A percentile compares a stretch with the other conserved stretches of the same genome.
These are phyloP conservation scores for Chalara sp. DNA, from an alignment of 2,329 filamentous ascomycete genomes.

Conservation along the genomic window DNA sequence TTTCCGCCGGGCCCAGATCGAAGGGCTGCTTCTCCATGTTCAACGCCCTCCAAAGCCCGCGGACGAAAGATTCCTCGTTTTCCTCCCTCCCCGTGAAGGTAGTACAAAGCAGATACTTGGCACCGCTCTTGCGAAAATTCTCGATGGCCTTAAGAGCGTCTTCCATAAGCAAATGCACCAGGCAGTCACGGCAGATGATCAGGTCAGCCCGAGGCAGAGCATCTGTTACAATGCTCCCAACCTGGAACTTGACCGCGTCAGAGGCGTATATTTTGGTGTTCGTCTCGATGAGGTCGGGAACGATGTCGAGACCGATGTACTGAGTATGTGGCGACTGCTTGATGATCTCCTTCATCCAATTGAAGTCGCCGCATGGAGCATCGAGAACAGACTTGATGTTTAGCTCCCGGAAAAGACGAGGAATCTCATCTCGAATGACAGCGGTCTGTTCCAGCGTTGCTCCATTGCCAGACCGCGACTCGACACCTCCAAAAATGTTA, in stretches of 20 bases:
- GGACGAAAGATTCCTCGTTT: background rate
- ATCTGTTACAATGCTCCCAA: background rate
- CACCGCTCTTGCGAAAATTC: background rate
- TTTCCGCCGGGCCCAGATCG: background rate
- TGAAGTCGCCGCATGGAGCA: background rate
- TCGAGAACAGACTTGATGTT: background rate
- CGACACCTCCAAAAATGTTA: background rate
- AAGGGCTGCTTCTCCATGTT: background rate
- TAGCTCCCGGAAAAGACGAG: background rate
- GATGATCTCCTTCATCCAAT: background rate
- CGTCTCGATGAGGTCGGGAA: background rate
- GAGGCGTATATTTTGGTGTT: background rate
- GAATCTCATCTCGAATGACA: background rate
- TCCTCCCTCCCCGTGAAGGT: background rate
- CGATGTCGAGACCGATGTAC: background rate
- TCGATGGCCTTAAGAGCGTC: background rate
- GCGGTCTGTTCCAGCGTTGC: background rate
- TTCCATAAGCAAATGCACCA: background rate
- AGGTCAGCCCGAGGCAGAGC: background rate
- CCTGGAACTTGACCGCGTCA: background rate
- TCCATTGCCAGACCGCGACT: too few relatives aligned
- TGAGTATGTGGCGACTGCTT: background rate
- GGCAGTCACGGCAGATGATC: background rate
- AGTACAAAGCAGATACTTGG: background rate
- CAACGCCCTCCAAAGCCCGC: background rate